A percentile compares a stretch with the other conserved stretches of the same genome.
Evolutionary conservation across 345 rosid species (phyloP).

Genomic region (Diplotaxis tenuifolia): DNA sequence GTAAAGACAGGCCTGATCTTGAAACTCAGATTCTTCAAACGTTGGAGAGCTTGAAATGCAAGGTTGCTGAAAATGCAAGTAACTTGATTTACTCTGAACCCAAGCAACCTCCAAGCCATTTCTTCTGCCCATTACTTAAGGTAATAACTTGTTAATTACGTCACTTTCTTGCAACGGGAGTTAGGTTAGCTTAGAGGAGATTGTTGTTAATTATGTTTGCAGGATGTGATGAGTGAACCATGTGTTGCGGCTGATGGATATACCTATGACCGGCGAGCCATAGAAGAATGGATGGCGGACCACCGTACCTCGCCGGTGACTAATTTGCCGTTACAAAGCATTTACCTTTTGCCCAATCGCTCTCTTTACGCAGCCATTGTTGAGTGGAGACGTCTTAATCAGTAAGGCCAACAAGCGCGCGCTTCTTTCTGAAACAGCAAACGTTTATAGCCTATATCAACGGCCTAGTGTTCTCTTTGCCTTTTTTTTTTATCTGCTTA

Average conservation of each 20-base stretch:
- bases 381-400: constrained; percentile 59
- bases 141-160: constrained; percentile 33
- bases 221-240: constrained; percentile 79
- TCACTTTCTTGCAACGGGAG: constrained; percentile 13
- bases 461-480: too few relatives aligned
- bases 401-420: neutral
- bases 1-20: constrained; percentile 58
- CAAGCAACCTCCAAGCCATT: constrained; percentile 55
- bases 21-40: constrained; percentile 58
- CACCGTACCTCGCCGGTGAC: constrained; percentile 69
- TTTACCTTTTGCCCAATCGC: constrained; percentile 63
- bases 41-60: constrained; percentile 59
- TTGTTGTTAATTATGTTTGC: constrained; percentile 18
- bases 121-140: constrained; percentile 77
- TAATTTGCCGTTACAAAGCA: constrained; percentile 43
- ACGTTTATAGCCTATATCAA: neutral
- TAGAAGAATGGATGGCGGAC: constrained; percentile 63
- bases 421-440: neutral
- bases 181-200: neutral
- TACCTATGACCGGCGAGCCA: constrained; percentile 63
- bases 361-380: constrained; percentile 59
- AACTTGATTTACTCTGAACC: constrained; percentile 9
- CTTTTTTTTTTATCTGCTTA: too few relatives aligned
- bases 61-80: constrained; percentile 47
- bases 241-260: too few relatives aligned